These are phyloP conservation scores for Mycena venus DNA, from an alignment of 768 basidiomycete genomes.

Conservation along the genomic window DNA sequence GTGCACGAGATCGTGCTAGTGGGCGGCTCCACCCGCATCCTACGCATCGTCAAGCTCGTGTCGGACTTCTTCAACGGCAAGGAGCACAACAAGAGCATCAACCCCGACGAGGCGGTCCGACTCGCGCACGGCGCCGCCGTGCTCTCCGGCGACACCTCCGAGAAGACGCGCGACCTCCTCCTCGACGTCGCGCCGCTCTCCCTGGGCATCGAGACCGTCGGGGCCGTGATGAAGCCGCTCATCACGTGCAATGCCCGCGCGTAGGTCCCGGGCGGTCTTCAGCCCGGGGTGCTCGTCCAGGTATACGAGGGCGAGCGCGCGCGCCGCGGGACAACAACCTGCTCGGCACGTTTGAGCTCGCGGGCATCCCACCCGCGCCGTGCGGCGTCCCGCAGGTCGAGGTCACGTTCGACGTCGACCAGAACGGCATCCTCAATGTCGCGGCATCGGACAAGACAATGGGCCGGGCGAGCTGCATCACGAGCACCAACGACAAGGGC, in stretches of 20 bases:
- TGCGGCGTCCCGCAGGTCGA: background rate
- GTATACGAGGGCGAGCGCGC: background rate
- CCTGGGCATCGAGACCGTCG: background rate
- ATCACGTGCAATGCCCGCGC: background rate
- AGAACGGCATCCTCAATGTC: background rate
- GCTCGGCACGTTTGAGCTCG: background rate
- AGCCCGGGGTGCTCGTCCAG: background rate
- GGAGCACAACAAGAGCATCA: background rate
- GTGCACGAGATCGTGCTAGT: constrained; percentile 5
- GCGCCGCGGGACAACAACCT: background rate
- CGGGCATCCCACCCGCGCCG: background rate
- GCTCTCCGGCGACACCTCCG: background rate
- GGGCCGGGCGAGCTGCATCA: background rate
- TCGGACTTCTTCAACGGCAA: constrained; percentile 2
- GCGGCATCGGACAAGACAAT: background rate
- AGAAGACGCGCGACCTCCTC: background rate
- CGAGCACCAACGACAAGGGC: background rate
- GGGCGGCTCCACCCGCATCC: constrained; percentile 1
- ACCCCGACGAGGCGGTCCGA: background rate
- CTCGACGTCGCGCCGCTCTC: background rate
- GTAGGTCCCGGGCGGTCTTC: background rate
- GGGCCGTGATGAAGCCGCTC: background rate
- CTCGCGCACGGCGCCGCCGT: background rate
- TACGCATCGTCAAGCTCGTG: background rate
- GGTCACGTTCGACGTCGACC: background rate